Conservation (phyloP, 2,329 filamentous ascomycete genomes). For the Neoarthrinium moseri region DNA sequence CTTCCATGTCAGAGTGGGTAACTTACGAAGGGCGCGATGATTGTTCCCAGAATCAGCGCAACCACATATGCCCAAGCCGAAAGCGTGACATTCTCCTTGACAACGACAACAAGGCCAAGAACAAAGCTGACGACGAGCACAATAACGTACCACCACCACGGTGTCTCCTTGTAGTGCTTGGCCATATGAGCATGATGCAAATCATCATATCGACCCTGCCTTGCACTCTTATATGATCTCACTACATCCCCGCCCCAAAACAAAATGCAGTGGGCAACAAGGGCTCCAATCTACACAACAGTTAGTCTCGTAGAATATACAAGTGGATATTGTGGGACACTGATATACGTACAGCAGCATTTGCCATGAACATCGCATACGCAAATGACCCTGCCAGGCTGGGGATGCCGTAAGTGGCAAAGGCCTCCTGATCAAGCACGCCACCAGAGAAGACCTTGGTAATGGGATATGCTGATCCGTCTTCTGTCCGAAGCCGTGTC, state of each 20-base stretch:
- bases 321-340: not conserved
- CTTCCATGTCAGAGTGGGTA: too few relatives aligned
- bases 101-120: slow-evolving; percentile 43
- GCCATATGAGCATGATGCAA: slow-evolving; percentile 52
- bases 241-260: slow-evolving; percentile 57
- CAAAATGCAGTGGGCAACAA: slow-evolving; percentile 49
- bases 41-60: slow-evolving; percentile 38
- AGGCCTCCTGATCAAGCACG: slow-evolving; percentile 38
- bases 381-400: slow-evolving; percentile 49
- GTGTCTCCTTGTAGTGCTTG: slow-evolving; percentile 50
- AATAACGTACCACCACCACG: slow-evolving; percentile 45
- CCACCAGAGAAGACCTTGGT: slow-evolving; percentile 37
- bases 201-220: slow-evolving; percentile 41
- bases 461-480: slow-evolving; percentile 40
- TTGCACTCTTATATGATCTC: slow-evolving; percentile 45
- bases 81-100: slow-evolving; percentile 44
- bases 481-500: slow-evolving; percentile 38
- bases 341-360: slow-evolving; percentile 45
- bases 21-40: slow-evolving; percentile 50
- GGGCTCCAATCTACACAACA: slow-evolving; percentile 48
- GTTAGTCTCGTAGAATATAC: too few relatives aligned
- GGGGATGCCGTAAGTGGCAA: slow-evolving; percentile 44
- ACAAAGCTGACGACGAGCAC: slow-evolving; percentile 43
- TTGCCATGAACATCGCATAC: slow-evolving; percentile 54
- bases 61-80: slow-evolving; percentile 47